phyloP scores from a whole-genome alignment of 2,329 filamentous ascomycete genomes.

The Venturia pyrina region DNA sequence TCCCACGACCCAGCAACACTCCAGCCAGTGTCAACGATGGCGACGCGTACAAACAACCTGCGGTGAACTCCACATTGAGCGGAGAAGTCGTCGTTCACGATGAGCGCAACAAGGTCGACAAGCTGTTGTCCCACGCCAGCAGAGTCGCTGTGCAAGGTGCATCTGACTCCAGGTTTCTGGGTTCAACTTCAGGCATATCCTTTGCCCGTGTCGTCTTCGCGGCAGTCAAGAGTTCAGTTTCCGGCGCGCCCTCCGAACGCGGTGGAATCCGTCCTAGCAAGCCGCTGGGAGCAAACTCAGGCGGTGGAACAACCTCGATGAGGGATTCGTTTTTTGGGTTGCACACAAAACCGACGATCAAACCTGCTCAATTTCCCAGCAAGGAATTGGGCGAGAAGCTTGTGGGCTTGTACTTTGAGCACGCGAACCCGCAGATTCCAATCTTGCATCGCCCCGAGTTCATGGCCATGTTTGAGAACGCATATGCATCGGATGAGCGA shows the following conservation, averaged over 20 bases:
- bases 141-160: constrained; percentile 70
- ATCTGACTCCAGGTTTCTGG: constrained; percentile 70
- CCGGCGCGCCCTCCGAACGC: constrained; percentile 48
- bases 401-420: constrained; percentile 82
- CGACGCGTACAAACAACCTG: background rate
- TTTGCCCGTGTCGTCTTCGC: constrained; percentile 92
- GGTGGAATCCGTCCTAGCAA: constrained; percentile 44
- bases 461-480: constrained; percentile 74
- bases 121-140: constrained; percentile 58
- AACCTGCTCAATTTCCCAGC: constrained; percentile 74
- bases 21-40: background rate
- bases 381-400: constrained; percentile 62
- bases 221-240: constrained; percentile 70
- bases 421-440: constrained; percentile 92
- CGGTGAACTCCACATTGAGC: constrained; percentile 4
- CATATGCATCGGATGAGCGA: constrained; percentile 60
- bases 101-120: constrained; percentile 42
- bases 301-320: constrained; percentile 63
- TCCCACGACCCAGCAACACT: background rate
- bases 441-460: constrained; percentile 85
- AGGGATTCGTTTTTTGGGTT: constrained; percentile 95
- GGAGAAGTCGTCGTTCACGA: constrained; percentile 16
- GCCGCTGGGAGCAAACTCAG: constrained; percentile 38
- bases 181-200: constrained; percentile 81
- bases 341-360: constrained; percentile 80